A percentile compares a stretch with the other conserved stretches of the same genome.
Evolutionary conservation across 805 yeast genomes (phyloP).

Genomic region (Lachancea mirantina): DNA sequence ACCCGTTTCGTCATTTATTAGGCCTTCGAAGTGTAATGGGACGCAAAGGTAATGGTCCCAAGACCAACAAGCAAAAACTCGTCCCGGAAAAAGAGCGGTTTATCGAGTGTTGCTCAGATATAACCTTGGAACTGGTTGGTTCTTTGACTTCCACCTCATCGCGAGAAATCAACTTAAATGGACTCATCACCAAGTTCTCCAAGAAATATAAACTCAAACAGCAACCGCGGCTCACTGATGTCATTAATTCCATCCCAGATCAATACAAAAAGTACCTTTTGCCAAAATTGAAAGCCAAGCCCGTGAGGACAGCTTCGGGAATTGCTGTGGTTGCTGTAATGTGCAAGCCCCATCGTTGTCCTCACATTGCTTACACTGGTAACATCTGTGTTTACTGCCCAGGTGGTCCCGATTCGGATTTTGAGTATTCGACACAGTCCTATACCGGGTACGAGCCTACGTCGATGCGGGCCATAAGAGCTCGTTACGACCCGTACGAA

Average conservation of each 20-base stretch:
- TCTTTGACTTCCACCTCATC: conserved; percentile 53
- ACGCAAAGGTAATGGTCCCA: conserved; percentile 33
- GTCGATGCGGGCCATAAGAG: conserved; percentile 98
- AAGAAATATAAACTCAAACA: conserved; percentile 85
- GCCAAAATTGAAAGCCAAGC: conserved; percentile 96
- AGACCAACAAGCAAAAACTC: conserved; percentile 49
- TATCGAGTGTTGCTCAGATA: conserved; percentile 86
- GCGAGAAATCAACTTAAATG: conserved; percentile 68
- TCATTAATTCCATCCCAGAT: conserved; percentile 91
- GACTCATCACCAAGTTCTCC: conserved; percentile 74
- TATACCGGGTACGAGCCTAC: conserved; percentile 99
- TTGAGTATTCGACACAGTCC: conserved; percentile 95
- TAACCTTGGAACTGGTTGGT: conserved; percentile 75
- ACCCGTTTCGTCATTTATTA: too few relatives aligned
- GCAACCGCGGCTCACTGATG: conserved; percentile 92
- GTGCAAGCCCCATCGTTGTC: conserved; percentile 99
- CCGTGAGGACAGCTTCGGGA: conserved; percentile 97
- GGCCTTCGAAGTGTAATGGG: too few relatives aligned
- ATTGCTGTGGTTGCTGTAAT: conserved; percentile 98
- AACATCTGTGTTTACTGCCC: conserved; percentile 98
- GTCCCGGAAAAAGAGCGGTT: conserved; percentile 93
- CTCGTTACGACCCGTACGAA: conserved; percentile 96
- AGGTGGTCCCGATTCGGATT: conserved; percentile 98
- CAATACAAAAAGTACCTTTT: conserved; percentile 85
- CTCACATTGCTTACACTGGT: conserved; percentile 98